phyloP scores from a whole-genome alignment of 2,329 filamentous ascomycete species.

The Monascus ruber region DNA sequence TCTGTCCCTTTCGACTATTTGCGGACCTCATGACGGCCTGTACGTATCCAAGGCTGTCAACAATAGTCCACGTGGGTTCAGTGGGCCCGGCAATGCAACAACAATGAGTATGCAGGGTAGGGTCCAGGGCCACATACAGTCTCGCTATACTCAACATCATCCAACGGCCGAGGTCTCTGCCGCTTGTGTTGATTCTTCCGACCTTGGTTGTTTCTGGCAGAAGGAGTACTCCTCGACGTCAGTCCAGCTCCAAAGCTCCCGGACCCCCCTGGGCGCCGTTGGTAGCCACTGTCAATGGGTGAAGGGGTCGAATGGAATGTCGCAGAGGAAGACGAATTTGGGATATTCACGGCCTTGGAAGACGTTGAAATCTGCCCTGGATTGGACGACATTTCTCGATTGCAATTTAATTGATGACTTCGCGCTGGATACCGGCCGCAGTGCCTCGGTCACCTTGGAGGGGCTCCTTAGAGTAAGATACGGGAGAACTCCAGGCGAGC shows the following conservation, averaged over 20 bases:
- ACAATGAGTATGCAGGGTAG: not conserved
- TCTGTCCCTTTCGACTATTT: conserved; percentile 74
- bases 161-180: conserved; percentile 60
- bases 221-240: conserved; percentile 24
- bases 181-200: conserved; percentile 74
- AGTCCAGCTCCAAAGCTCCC: conserved; percentile 30
- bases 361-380: conserved; percentile 22
- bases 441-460: no score
- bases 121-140: conserved; percentile 40
- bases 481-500: no score
- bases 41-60: not conserved
- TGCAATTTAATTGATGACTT: not conserved
- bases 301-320: conserved; percentile 21
- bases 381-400: conserved; percentile 31
- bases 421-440: no score
- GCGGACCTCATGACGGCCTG: conserved; percentile 53
- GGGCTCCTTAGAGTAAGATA: no score
- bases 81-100: not conserved
- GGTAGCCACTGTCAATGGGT: conserved; percentile 21
- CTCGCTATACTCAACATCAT: conserved; percentile 84
- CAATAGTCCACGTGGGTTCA: not conserved
- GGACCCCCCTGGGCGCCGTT: conserved; percentile 31
- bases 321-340: conserved; percentile 20
- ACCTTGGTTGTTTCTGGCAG: conserved; percentile 59
- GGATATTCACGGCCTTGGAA: conserved; percentile 29